Evolutionary conservation across 192 early-diverging fungal species (phyloP), one percentile per base, ranked within the genome.

Genomic region (Linnemannia elongata): DNA sequence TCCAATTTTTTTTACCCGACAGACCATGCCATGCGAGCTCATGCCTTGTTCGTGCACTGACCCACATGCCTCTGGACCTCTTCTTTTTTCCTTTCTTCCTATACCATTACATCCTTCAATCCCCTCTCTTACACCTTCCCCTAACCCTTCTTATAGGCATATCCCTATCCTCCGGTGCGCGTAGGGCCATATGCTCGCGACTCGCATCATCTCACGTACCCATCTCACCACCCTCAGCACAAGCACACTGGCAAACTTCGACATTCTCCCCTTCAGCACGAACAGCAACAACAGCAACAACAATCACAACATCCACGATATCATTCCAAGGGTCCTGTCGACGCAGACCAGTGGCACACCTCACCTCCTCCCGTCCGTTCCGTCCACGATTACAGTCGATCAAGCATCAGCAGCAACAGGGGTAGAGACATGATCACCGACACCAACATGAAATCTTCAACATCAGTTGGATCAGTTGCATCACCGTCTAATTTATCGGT

Each of bases 231-330:
- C 39, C 55, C 41, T 39, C 74, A 52, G n/a, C 57, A 33, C 45
- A 30, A 36, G 22, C 54, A 45, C 45, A 69, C 36, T 1, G 15
- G 36, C 41, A 47, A 42, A 39, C 12, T 47, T 44, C 75, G 52
- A 27, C 39, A 74, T 38, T 30, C 20, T 27, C 22, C 33, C 30
- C 68, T 39, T 41, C 60, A 12, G 17, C 35, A 54, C 33, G 45
- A 78, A 13, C 39, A 77, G 27, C 76, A 69, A 13, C 63, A 68
- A 54, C 45, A 71, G 8, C 63, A 41, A 35, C 54, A 35, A 18
- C 69, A 33, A 41, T 45, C 5, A 7, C 38, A 6, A 18, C 45
- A 55, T n/a, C 18, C 38, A 42, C 35, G 15, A 5, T 20, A 70
- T 22, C 24, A 70, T 55, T 45, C 41, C 71, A 42, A 38, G 0